phyloP scores from a whole-genome alignment of 768 basidiomycete species.

The Cytidiella melzeri region DNA sequence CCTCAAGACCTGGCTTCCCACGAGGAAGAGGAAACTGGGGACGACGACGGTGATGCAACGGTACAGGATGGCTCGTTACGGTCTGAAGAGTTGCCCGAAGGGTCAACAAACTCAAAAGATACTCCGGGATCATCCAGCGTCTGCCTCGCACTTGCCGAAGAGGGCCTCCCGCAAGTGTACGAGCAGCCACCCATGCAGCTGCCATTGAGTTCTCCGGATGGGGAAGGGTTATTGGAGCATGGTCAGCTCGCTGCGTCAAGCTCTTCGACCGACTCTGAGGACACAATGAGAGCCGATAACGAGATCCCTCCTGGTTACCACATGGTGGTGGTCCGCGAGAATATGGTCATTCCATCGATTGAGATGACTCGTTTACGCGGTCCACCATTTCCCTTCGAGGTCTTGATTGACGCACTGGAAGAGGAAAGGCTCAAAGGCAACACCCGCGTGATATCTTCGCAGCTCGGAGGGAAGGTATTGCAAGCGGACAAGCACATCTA shows the following conservation, averaged over 20 bases:
- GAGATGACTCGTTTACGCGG: constrained; percentile 7
- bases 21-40: not conserved
- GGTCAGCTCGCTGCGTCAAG: too few species aligned
- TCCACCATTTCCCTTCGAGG: constrained; percentile 17
- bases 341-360: constrained; percentile 6
- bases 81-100: too few species aligned
- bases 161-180: too few species aligned
- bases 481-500: constrained; percentile 10
- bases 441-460: constrained; percentile 17
- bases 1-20: not conserved
- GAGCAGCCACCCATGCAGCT: too few species aligned
- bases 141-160: too few species aligned
- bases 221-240: too few species aligned
- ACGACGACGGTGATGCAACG: not conserved
- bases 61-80: too few species aligned
- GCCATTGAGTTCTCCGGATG: too few species aligned
- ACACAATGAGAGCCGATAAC: not conserved
- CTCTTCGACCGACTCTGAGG: too few species aligned
- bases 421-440: constrained; percentile 15
- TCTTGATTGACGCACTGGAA: constrained; percentile 21
- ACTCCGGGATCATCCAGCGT: too few species aligned
- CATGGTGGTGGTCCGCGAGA: not conserved
- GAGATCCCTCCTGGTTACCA: not conserved
- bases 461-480: constrained; percentile 20
- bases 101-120: too few species aligned